Evolutionary conservation across 192 early-diverging fungal genomes (phyloP), one percentile per base, ranked within the genome.

Genomic region (Allomyces macrogynus): DNA sequence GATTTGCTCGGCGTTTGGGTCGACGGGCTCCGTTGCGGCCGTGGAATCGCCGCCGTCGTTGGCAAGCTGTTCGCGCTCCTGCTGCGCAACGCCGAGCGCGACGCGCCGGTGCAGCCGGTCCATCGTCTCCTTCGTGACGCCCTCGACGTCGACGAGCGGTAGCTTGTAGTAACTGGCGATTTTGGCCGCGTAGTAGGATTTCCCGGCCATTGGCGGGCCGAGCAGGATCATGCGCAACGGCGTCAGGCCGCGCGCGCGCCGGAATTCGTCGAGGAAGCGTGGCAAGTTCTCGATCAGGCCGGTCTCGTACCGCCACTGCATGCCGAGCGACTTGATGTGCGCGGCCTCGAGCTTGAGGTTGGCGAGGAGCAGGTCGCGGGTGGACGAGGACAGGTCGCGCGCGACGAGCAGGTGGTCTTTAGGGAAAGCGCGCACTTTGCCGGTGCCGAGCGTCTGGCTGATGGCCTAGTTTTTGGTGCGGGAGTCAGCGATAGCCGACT

Each of bases 221-320:
- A 82, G 82, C 3, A 84, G 44, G 10, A 78, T 62, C 24, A 84
- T 73, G 54, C 76, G 75, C 1, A 84, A 22, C 12, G 82, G 73
- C 24, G 68, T 68, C 18, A 84, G 70, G 1, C 82, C 82, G 40
- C 80, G 71, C 1, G 80, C 82, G 62, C 80, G 74, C 69, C 80
- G 82, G 70, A 80, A 84, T 65, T 81, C 80, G 68, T 80, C 74
- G 22, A 84, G 74, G 26, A 84, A 61, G 16, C 62, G 60, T 0
- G 69, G 69, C 24, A 84, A 64, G 64, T 80, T 80, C 60, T 84
- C 82, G 44, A 81, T 72, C 24, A 84, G 64, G 10, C 82, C 82
- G 10, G 69, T 60, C 77, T 84, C 82, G 64, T 79, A 84, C 67
- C 80, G 82, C 78, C 78, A 84, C 69, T 80, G 75, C 66, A 84